Conservation (phyloP, 257 asterid genomes). For the Solanum sitiens region DNA sequence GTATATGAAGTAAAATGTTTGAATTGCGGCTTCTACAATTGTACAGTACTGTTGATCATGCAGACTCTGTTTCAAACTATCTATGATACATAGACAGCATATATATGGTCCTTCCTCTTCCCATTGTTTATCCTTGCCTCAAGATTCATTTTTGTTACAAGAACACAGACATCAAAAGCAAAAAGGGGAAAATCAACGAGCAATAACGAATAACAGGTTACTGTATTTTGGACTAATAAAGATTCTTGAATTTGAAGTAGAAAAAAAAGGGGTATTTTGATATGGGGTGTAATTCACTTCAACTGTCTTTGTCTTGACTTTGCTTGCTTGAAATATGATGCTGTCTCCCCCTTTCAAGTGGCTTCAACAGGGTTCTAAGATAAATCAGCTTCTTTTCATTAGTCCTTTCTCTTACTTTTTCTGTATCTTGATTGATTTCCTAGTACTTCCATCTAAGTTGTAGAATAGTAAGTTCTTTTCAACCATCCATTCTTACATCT, state of each 20-base stretch:
- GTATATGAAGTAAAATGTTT: neutral
- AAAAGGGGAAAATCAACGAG: neutral
- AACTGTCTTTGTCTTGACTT: slow-evolving; percentile 12
- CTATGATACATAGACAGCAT: neutral
- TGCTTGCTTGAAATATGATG: slow-evolving; percentile 19
- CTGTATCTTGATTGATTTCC: too few species aligned
- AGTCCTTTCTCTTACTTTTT: neutral
- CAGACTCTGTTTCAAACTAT: neutral
- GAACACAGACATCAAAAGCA: neutral
- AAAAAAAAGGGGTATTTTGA: neutral
- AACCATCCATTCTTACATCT: too few species aligned
- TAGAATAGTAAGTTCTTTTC: too few species aligned
- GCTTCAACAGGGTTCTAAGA: neutral
- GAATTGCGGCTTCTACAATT: neutral
- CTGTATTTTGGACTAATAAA: neutral
- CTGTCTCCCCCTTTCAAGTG: neutral
- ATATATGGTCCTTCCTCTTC: neutral
- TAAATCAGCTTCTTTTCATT: neutral
- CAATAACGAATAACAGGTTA: neutral
- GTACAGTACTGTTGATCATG: neutral
- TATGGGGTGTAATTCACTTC: slow-evolving; percentile 1
- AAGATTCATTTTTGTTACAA: neutral
- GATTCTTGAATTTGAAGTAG: slow-evolving; percentile 10
- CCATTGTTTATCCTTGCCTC: neutral
- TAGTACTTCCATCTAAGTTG: too few species aligned